phyloP scores from a whole-genome alignment of 768 basidiomycete genomes.

The Mycena vulgaris region DNA sequence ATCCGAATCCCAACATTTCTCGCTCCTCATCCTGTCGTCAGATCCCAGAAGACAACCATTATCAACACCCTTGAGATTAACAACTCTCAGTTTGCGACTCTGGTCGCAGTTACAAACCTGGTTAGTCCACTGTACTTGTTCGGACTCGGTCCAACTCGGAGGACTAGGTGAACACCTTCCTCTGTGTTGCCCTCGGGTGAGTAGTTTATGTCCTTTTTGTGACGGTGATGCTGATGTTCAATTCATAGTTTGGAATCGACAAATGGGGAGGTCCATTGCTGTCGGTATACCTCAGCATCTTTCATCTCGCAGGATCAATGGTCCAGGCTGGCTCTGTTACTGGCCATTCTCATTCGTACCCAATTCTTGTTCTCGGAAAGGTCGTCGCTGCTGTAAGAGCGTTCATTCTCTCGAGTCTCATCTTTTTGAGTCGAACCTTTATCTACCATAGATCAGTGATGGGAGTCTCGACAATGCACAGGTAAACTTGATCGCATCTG shows the following conservation, averaged over 20 bases:
- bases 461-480: background rate
- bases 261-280: slow-evolving; percentile 56
- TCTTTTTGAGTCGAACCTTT: background rate
- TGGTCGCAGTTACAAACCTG: slow-evolving; percentile 37
- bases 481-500: background rate
- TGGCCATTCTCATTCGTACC: slow-evolving; percentile 55
- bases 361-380: slow-evolving; percentile 57
- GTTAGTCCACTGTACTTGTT: background rate
- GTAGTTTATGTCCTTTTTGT: background rate
- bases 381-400: slow-evolving; percentile 54
- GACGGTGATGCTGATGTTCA: background rate
- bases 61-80: slow-evolving; percentile 59
- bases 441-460: background rate
- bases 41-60: slow-evolving; percentile 59
- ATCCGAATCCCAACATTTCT: background rate
- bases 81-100: slow-evolving; percentile 60
- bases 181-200: background rate
- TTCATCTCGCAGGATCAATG: slow-evolving; percentile 54
- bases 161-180: background rate
- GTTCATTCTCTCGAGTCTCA: background rate
- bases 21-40: slow-evolving; percentile 33
- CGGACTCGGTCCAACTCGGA: no score
- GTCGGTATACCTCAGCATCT: slow-evolving; percentile 54
- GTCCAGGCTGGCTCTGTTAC: slow-evolving; percentile 58
- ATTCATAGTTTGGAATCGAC: slow-evolving; percentile 53